Evolutionary conservation across 768 basidiomycete genomes (phyloP), one percentile per base, ranked within the genome.

Genomic region (Hygrophorus pudorinus): DNA sequence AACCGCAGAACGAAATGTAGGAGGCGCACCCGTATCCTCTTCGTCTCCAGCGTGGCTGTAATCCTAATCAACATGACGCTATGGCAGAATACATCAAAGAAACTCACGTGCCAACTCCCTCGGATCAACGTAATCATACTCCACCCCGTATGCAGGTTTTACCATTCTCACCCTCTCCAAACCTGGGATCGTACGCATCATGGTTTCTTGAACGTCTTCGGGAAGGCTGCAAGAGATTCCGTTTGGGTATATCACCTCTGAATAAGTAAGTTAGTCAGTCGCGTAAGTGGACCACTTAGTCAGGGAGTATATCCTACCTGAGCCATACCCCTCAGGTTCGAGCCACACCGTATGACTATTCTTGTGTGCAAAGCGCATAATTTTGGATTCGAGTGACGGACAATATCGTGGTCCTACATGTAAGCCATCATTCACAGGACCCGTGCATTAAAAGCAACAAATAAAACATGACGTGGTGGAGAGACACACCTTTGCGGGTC

Each of bases 241-340:
- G 47, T 90, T 90, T 1, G 91, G 91, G 54, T 94, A 94, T 44
- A 93, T 81, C 11, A 93, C 58, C 46, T 89, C 90, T 88, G 41
- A 0, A n/a, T n/a, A 33, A 44, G 35, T 45, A 17, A 40, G 35
- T 18, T 38, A 17, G 2, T 10, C 24, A n/a, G 39, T 38, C 11
- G 2, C 40, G 14, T 41, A 27, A 14, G 4, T 28, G 11, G 9
- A 6, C 21, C 27, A 21, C 18, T 28, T 12, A 8, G 10, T 31
- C 27, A 49, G 28, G 34, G 18, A 50, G 14, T 41, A 18, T 44
- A 48, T 41, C 29, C 18, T 29, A 86, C 89, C 80, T 12, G 89
- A 86, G 54, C 89, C 85, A 47, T 88, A 91, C 0, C 91, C 91
- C 57, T 94, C 91, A 0, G 89, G 91, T 56, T 94, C 91, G 2